Evolutionary conservation across 73 alveolate genomes (phyloP).

Genomic region (Tetrahymena thermophila): DNA sequence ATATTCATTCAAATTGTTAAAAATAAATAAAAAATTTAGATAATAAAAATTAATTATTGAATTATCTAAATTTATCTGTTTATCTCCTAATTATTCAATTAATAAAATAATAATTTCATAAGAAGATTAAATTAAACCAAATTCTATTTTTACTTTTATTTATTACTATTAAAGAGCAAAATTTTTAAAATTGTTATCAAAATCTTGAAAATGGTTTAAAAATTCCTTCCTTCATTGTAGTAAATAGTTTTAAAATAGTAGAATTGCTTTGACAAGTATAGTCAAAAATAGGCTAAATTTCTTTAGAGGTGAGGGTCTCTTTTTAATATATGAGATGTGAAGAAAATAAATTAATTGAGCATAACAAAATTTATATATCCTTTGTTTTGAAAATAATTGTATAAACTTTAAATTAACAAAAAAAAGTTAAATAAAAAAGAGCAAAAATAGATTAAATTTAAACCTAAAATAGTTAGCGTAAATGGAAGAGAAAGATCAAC

Average conservation of each 20-base stretch:
- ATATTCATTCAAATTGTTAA: too few species aligned
- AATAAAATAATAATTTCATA: not conserved
- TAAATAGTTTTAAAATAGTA: not conserved
- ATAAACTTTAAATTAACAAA: not conserved
- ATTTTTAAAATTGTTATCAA: not conserved
- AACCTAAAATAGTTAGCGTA: not conserved
- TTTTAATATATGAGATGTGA: not conserved
- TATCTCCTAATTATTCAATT: too few species aligned
- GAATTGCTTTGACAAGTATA: not conserved
- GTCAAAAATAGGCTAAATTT: not conserved
- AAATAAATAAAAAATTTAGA: too few species aligned
- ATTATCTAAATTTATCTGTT: too few species aligned
- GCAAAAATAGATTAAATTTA: not conserved
- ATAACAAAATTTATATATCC: not conserved
- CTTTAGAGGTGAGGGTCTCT: constrained; percentile 1
- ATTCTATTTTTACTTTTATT: not conserved
- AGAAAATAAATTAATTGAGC: not conserved
- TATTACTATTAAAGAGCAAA: not conserved
- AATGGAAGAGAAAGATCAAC: not conserved
- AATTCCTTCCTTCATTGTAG: not conserved
- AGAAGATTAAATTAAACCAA: not conserved
- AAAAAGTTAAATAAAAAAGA: not conserved
- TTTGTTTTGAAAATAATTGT: not conserved
- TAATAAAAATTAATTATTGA: too few species aligned
- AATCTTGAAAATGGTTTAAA: not conserved